These are phyloP conservation scores for Solidago caesia DNA, from an alignment of 129 eudicot genomes.

Conservation along the genomic window DNA sequence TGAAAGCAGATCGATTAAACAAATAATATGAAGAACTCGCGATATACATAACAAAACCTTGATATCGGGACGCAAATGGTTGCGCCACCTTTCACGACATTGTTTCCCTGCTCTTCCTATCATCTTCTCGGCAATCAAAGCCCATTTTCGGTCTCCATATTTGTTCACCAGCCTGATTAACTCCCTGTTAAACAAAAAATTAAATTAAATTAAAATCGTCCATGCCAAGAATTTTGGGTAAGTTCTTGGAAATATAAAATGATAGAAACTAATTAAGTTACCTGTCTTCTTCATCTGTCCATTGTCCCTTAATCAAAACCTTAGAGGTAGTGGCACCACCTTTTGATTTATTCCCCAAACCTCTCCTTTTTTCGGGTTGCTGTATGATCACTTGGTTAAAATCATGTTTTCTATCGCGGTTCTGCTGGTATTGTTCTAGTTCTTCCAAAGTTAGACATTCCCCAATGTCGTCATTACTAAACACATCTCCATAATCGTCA, in stretches of 20 bases:
- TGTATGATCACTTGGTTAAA: not conserved
- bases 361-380: not conserved
- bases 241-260: too few species aligned
- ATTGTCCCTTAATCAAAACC: conserved; percentile 62
- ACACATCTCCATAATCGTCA: conserved; percentile 15
- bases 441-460: conserved; percentile 27
- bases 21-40: not conserved
- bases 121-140: conserved; percentile 52
- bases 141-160: conserved; percentile 62
- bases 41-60: conserved; percentile 40
- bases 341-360: conserved; percentile 24
- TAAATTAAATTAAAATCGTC: not conserved
- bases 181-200: conserved; percentile 31
- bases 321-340: conserved; percentile 24
- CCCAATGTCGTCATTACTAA: conserved; percentile 4
- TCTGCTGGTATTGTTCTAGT: conserved; percentile 19
- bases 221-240: too few species aligned
- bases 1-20: not conserved
- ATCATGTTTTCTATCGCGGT: conserved; percentile 8
- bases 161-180: conserved; percentile 48
- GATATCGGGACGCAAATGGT: conserved; percentile 71
- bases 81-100: conserved; percentile 77
- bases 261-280: not conserved
- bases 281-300: conserved; percentile 81
- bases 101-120: conserved; percentile 68